Conservation (phyloP, 2,329 filamentous ascomycete species). For the Epichloe sylvatica region DNA sequence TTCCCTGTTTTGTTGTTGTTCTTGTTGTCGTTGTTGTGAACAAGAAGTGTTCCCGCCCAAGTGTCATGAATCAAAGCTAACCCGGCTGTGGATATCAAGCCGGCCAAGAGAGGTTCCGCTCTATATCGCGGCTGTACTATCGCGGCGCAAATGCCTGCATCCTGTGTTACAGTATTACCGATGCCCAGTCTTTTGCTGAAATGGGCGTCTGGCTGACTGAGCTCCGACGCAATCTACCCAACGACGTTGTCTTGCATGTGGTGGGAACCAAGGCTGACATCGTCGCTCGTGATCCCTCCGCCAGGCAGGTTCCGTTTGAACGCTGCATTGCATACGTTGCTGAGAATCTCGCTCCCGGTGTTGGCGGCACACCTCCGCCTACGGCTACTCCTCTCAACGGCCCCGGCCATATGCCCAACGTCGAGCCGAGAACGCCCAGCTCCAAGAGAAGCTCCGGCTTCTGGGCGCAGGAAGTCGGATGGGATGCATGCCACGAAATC, state of each 20-base stretch:
- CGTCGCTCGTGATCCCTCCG: conserved; percentile 66
- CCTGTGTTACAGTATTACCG: conserved; percentile 88
- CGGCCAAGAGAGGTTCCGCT: conserved; percentile 88
- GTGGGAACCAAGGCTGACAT: conserved; percentile 91
- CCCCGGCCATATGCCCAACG: conserved; percentile 12
- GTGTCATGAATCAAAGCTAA: conserved; percentile 1
- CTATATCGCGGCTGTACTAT: conserved; percentile 91
- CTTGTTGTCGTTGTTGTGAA: neutral
- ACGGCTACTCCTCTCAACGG: conserved; percentile 35
- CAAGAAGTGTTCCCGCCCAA: neutral
- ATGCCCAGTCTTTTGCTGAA: conserved; percentile 70
- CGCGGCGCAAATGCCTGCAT: conserved; percentile 88
- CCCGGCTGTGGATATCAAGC: conserved; percentile 27
- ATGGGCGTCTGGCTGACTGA: conserved; percentile 88
- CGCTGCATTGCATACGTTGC: conserved; percentile 91
- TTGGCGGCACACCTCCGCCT: conserved; percentile 52
- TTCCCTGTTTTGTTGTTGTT: neutral
- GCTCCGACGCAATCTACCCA: conserved; percentile 61
- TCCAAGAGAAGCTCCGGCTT: conserved; percentile 59
- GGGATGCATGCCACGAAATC: conserved; percentile 97
- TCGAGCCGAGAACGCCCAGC: conserved; percentile 44
- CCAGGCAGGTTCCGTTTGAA: conserved; percentile 81
- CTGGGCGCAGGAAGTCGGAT: conserved; percentile 86
- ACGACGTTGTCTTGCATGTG: conserved; percentile 79
- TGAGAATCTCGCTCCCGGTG: conserved; percentile 68